phyloP scores from a whole-genome alignment of 306 rosid genomes.

The Spatholobus suberectus region DNA sequence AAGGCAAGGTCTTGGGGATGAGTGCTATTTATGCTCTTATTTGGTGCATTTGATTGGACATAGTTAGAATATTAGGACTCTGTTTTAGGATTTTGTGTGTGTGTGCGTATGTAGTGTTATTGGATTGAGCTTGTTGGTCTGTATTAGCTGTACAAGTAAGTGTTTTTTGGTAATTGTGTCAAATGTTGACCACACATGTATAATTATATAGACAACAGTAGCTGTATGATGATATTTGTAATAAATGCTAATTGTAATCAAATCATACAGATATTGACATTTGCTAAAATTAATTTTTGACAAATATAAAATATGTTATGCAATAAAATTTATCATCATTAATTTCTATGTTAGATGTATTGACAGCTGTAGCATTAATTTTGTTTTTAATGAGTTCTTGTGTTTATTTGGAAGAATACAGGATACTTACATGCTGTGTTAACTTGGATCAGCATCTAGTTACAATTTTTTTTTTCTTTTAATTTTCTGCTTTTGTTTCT shows the following conservation, averaged over 20 bases:
- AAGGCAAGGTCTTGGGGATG: not conserved
- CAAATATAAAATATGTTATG: not conserved
- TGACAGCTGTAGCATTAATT: not conserved
- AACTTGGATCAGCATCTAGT: slow-evolving; percentile 30
- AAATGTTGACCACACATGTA: not conserved
- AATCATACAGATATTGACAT: not conserved
- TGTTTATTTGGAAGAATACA: slow-evolving; percentile 18
- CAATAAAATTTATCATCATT: not conserved
- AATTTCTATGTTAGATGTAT: not conserved
- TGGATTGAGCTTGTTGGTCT: not conserved
- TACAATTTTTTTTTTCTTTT: not conserved
- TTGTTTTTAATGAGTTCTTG: not conserved
- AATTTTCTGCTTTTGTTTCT: not conserved
- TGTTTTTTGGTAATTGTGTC: not conserved
- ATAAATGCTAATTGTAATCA: not conserved
- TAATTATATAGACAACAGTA: not conserved
- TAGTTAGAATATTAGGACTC: not conserved
- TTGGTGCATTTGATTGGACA: slow-evolving; percentile 22
- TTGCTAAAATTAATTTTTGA: not conserved
- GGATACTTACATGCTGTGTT: not conserved
- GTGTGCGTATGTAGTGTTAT: no score
- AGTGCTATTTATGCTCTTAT: slow-evolving; percentile 2
- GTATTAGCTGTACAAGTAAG: not conserved
- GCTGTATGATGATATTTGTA: not conserved
- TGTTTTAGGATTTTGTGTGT: not conserved